These are phyloP conservation scores for Hyaloscypha bicolor DNA, from an alignment of 495 filamentous ascomycete genomes.

Conservation along the genomic window DNA sequence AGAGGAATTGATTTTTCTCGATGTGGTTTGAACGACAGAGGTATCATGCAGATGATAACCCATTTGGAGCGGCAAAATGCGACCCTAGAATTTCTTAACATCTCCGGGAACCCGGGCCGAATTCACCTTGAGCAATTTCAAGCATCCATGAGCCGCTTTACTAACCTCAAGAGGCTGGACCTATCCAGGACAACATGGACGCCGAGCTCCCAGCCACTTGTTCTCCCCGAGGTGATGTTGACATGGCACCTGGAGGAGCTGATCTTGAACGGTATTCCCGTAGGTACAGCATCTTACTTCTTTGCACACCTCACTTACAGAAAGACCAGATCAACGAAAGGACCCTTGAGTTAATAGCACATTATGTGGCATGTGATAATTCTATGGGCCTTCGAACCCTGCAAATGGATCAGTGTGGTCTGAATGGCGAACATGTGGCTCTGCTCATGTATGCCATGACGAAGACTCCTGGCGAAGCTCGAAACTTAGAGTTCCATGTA, in stretches of 20 bases:
- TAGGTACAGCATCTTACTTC: constrained; percentile 36
- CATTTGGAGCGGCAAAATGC: constrained; percentile 65
- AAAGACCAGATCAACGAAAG: constrained; percentile 49
- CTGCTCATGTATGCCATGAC: constrained; percentile 77
- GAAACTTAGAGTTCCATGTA: constrained; percentile 74
- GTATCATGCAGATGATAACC: constrained; percentile 57
- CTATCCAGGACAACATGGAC: constrained; percentile 68
- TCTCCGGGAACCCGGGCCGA: constrained; percentile 75
- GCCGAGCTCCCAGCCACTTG: constrained; percentile 62
- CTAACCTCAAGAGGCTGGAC: constrained; percentile 71
- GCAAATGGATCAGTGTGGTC: constrained; percentile 74
- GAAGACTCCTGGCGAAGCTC: constrained; percentile 47
- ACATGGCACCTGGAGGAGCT: constrained; percentile 79
- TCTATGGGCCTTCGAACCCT: constrained; percentile 70
- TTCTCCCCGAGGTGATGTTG: constrained; percentile 66
- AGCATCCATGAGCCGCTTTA: constrained; percentile 38
- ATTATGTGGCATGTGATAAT: constrained; percentile 62
- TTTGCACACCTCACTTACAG: constrained; percentile 11
- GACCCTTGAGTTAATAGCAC: constrained; percentile 61
- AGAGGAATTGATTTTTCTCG: constrained; percentile 81
- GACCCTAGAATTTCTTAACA: constrained; percentile 75
- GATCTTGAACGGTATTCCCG: constrained; percentile 64
- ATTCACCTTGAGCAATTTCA: constrained; percentile 64
- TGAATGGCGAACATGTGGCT: constrained; percentile 78
- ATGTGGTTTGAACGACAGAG: constrained; percentile 68